phyloP scores from a whole-genome alignment of 306 rosid genomes.

The Mimosa bimucronata region DNA sequence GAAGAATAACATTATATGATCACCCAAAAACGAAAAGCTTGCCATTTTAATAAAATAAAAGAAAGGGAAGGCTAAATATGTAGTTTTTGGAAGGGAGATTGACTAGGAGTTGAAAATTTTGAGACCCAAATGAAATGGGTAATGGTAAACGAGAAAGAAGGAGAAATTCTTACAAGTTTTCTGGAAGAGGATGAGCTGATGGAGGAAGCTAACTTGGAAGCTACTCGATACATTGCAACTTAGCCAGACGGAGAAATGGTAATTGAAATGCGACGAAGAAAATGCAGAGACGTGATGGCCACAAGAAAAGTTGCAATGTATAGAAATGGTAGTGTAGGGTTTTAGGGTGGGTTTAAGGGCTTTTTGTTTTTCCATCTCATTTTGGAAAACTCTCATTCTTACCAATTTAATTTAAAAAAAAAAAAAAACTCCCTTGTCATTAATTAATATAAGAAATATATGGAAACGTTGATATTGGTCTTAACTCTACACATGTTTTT shows the following conservation, averaged over 20 bases:
- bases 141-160: background rate
- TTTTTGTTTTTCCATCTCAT: no score
- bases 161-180: constrained; percentile 54
- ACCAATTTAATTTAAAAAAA: no score
- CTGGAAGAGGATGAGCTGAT: constrained; percentile 53
- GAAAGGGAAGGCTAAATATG: background rate
- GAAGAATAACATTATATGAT: background rate
- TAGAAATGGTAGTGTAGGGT: constrained; percentile 14
- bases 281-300: background rate
- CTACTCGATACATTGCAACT: constrained; percentile 80
- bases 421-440: no score
- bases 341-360: constrained; percentile 45
- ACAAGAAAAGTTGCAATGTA: background rate
- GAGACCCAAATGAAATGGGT: background rate
- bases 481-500: no score
- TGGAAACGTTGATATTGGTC: no score
- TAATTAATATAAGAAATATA: no score
- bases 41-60: background rate
- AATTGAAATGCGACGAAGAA: background rate
- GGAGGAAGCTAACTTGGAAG: constrained; percentile 67
- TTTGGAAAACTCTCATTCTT: no score
- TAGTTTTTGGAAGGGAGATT: background rate
- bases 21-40: background rate
- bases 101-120: background rate
- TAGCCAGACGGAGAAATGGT: constrained; percentile 16